Percentiles rank a stretch among this genome's conserved stretches.
Evolutionary conservation across 2,329 filamentous ascomycete species (phyloP).

Genomic region (Biscogniauxia marginata): DNA sequence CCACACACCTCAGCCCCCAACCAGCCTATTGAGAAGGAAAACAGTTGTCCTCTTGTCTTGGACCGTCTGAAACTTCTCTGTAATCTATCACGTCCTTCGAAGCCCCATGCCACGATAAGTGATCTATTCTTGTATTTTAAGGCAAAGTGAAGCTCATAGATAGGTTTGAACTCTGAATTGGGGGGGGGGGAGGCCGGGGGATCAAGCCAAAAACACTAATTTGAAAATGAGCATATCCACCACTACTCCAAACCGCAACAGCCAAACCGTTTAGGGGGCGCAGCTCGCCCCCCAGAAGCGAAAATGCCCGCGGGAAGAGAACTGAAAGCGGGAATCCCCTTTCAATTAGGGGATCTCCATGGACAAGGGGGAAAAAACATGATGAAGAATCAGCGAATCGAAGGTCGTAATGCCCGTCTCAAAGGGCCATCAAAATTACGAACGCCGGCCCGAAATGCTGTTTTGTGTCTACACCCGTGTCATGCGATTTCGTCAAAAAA

Average conservation of each 20-base stretch:
- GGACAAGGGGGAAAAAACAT: slow-evolving; percentile 14
- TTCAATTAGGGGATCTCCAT: background rate
- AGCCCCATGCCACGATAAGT: background rate
- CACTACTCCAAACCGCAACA: background rate
- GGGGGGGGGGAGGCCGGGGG: too few relatives aligned
- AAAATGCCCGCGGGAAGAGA: background rate
- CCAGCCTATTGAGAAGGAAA: background rate
- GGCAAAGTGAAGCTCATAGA: too few relatives aligned
- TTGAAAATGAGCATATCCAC: background rate
- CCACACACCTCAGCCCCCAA: background rate
- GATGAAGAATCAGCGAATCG: slow-evolving; percentile 15
- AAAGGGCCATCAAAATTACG: slow-evolving; percentile 22
- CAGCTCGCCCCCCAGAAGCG: background rate
- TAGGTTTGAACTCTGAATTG: background rate
- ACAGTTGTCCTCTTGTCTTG: too few relatives aligned
- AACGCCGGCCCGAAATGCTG: slow-evolving; percentile 34
- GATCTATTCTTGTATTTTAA: too few relatives aligned
- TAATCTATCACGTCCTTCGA: too few relatives aligned
- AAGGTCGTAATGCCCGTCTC: slow-evolving; percentile 18
- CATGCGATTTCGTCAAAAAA: slow-evolving; percentile 28
- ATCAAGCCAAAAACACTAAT: background rate
- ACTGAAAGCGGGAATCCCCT: background rate
- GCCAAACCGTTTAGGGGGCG: background rate
- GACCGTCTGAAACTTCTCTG: too few relatives aligned
- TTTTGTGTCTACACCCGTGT: slow-evolving; percentile 27